Evolutionary conservation across 441 rosid species (phyloP), one percentile per base, ranked within the genome.

Genomic region (Pelargonium citronellum): DNA sequence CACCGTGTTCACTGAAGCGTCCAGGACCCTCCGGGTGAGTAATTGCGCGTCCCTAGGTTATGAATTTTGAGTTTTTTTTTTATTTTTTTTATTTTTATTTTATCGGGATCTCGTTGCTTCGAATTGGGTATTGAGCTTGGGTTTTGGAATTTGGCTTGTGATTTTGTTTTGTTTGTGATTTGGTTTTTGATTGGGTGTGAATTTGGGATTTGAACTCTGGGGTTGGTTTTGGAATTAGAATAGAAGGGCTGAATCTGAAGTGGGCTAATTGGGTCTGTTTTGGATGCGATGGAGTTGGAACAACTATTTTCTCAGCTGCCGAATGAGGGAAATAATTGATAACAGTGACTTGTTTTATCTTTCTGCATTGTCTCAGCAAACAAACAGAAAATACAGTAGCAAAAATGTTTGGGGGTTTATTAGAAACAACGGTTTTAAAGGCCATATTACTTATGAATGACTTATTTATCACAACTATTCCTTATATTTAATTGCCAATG

Each of bases 361-460:
- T 58, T 27, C 63, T 58, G 63, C 22, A 27, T 13, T 58, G 19
- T 58, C 63, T 58, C 63, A 19, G 63, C 30, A 58, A 58, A 58
- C 63, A 58, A 58, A 58, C 63, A 58, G 63, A 58, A 9, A 19
- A 16, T 20, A 37, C 20, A 58, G 63, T 17, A 19, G 63, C 22
- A 27, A 58, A 58, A 19, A 19, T 58, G 20, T 27, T 20, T 13
- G 3, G 63, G 63, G 20, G 30, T 58, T 58, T 58, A 30, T 58
- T 20, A 27, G 63, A 27, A 58, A 7, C 30, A 19, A 58, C 7
- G 8, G 63, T 19, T 58, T 58, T 58, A 22, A 19, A 5, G 10
- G 63, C 63, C 63, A 19, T 22, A 8, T 19, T 7, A 19, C 6
- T 24, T 19, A 19, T 58, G 63, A 20, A 58, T 4, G 22, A 58